Conservation (phyloP, 2,329 filamentous ascomycete species). For the Neurospora sp. region DNA sequence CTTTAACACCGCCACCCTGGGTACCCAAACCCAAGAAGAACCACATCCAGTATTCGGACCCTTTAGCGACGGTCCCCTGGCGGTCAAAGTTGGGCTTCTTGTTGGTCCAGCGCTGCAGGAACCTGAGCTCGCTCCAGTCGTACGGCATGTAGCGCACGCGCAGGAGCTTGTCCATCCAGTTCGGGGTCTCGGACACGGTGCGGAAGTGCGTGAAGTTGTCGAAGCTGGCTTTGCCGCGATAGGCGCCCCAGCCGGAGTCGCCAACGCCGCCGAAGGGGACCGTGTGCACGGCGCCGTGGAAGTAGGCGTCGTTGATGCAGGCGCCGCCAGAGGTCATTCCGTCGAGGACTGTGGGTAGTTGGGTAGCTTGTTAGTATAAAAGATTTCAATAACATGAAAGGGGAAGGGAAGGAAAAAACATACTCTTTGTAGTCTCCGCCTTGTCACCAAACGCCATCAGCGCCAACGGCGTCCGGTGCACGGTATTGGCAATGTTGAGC, state of each 20-base stretch:
- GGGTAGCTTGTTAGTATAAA: conserved; percentile 3
- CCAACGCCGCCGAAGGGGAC: conserved; percentile 79
- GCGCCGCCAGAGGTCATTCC: conserved; percentile 59
- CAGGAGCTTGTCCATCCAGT: conserved; percentile 59
- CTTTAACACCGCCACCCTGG: conserved; percentile 33
- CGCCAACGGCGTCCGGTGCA: conserved; percentile 75
- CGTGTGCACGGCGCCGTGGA: conserved; percentile 51
- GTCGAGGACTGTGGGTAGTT: conserved; percentile 45
- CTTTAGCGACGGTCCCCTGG: conserved; percentile 40
- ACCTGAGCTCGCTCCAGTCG: conserved; percentile 33
- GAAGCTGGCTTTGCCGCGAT: conserved; percentile 68
- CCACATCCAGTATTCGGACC: conserved; percentile 44
- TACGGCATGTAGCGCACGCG: conserved; percentile 61
- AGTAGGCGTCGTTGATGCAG: conserved; percentile 45
- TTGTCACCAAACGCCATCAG: conserved; percentile 81
- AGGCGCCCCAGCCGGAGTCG: conserved; percentile 64
- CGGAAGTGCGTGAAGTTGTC: conserved; percentile 55
- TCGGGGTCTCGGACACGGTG: conserved; percentile 49
- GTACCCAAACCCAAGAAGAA: conserved; percentile 44
- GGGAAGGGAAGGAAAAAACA: conserved; percentile 15
- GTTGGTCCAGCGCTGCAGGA: conserved; percentile 32
- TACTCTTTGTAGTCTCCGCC: conserved; percentile 65
- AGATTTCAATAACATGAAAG: background rate
- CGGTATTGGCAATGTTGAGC: conserved; percentile 67
- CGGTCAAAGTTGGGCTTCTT: conserved; percentile 53